Base-by-base conservation (phyloP, 768 basidiomycete genomes). In the Phlegmacium glaucopus region DNA sequence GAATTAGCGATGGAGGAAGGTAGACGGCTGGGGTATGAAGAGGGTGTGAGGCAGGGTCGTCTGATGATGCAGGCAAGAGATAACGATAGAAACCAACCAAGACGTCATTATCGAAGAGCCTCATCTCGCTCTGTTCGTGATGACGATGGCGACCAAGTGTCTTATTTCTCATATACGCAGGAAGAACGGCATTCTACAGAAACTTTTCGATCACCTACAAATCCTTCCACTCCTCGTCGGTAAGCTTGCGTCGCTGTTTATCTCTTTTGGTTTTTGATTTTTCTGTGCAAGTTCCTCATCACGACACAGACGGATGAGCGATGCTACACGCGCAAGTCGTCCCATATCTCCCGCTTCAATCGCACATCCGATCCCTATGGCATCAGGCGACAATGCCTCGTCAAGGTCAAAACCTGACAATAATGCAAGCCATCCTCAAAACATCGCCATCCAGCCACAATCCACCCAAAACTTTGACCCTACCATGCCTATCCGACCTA, bases 1-100 rank as follows among this genome's bases (percentile, higher is more conserved):
- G 71, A 77, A 2, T 49, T 65, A 12, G 83, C 82, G 1, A 62
- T 75, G 47, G 78, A 82, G 44, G 76, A 82, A 52, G 82, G 82
- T 4, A 59, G 76, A 34, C 65, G 71, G 17, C 52, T 72, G 9
- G 82, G 82, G 5, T 79, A 74, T 55, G 70, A 71, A 52, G 72
- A 80, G 52, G 82, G 80, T 4, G 64, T 50, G 50, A 66, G 46
- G 51, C 64, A 61, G 54, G 72, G 48, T 40, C 60, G 61, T 32
- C 47, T 51, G 46, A 27, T 59, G 28, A 54, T 47, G n/a, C n/a
- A 34, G 11, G n/a, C 11, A n/a, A 34, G 32, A n/a, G 32, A 34
- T 6, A 10, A n/a, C 4, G 11, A 34, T 10, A 34, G 32, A n/a
- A 34, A n/a, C n/a, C 32, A n/a, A n/a, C 32, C 32, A 11, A n/a